These are phyloP conservation scores for Aureobasidium sp. DNA, from an alignment of 2,329 filamentous ascomycete genomes.

Conservation along the genomic window DNA sequence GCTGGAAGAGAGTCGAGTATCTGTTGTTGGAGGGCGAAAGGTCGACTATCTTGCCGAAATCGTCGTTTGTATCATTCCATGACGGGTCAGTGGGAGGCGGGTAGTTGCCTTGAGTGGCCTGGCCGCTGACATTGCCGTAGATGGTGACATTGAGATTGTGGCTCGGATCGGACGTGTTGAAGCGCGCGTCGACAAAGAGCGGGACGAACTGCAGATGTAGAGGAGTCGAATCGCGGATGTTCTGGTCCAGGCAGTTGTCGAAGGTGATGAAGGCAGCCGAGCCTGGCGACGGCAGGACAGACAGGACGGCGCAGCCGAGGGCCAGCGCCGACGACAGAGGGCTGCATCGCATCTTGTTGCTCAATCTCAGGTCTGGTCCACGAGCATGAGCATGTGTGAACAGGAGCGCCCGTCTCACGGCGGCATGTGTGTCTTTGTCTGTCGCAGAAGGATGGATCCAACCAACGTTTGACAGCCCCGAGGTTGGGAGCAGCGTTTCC, in stretches of 20 bases:
- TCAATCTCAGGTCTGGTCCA: slow-evolving; percentile 5
- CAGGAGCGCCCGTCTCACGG: slow-evolving; percentile 1
- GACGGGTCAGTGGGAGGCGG: slow-evolving; percentile 52
- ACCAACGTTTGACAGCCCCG: background rate
- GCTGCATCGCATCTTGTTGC: background rate
- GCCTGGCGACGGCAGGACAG: slow-evolving; percentile 22
- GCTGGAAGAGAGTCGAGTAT: slow-evolving; percentile 64
- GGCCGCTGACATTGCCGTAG: slow-evolving; percentile 86
- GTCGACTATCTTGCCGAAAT: slow-evolving; percentile 69
- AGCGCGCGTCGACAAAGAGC: slow-evolving; percentile 62
- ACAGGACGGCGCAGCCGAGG: background rate
- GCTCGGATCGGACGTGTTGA: slow-evolving; percentile 52
- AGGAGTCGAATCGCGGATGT: slow-evolving; percentile 48
- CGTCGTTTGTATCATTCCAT: slow-evolving; percentile 52
- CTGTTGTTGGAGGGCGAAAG: slow-evolving; percentile 49
- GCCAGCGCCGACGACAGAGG: background rate
- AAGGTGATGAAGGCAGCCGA: slow-evolving; percentile 63
- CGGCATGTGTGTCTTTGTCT: background rate
- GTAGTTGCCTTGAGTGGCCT: slow-evolving; percentile 47
- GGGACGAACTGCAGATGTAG: slow-evolving; percentile 73
- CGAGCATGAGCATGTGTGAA: slow-evolving; percentile 4
- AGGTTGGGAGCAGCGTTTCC: slow-evolving; percentile 1
- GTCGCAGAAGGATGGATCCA: background rate
- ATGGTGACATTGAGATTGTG: slow-evolving; percentile 69
- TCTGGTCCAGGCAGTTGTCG: slow-evolving; percentile 67